phyloP scores from a whole-genome alignment of 2,329 filamentous ascomycete species.

The Sarocladium brachiariae region DNA sequence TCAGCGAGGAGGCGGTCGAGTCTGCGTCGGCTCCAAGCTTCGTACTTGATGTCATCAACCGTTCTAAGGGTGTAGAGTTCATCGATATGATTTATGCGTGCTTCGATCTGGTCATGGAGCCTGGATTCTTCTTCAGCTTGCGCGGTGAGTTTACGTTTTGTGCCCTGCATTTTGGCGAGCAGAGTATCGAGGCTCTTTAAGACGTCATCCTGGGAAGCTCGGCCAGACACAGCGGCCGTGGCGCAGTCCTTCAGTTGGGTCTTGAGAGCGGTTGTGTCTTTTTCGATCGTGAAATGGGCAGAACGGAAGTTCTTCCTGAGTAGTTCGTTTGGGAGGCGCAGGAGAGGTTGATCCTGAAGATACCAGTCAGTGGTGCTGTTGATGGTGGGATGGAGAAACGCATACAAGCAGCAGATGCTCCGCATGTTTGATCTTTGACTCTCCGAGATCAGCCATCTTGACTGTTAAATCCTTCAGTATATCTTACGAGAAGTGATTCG shows the following conservation, averaged over 20 bases:
- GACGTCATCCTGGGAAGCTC: conserved; percentile 60
- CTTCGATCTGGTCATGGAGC: conserved; percentile 68
- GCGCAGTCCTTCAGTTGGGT: conserved; percentile 56
- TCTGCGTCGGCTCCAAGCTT: conserved; percentile 76
- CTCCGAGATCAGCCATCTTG: conserved; percentile 53
- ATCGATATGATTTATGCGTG: conserved; percentile 73
- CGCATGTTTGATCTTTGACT: conserved; percentile 65
- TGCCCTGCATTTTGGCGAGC: conserved; percentile 73
- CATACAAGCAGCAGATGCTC: conserved; percentile 68
- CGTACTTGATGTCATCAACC: conserved; percentile 88
- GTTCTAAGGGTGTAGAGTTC: conserved; percentile 73
- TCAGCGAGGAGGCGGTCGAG: conserved; percentile 86
- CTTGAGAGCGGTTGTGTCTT: conserved; percentile 57
- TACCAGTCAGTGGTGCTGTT: not conserved
- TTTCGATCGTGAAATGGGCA: conserved; percentile 70
- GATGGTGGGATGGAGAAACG: not conserved
- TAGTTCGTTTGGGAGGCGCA: conserved; percentile 87
- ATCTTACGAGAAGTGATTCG: not conserved
- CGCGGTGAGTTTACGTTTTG: conserved; percentile 78
- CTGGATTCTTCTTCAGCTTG: conserved; percentile 73
- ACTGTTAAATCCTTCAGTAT: not conserved
- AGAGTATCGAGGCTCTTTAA: conserved; percentile 77
- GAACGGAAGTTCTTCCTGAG: conserved; percentile 91
- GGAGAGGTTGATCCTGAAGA: conserved; percentile 79
- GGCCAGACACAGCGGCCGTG: conserved; percentile 58